Evolutionary conservation across 2,329 filamentous ascomycete genomes (phyloP), one percentile per base, ranked within the genome.

Genomic region (Aaosphaeria pasadenensis): DNA sequence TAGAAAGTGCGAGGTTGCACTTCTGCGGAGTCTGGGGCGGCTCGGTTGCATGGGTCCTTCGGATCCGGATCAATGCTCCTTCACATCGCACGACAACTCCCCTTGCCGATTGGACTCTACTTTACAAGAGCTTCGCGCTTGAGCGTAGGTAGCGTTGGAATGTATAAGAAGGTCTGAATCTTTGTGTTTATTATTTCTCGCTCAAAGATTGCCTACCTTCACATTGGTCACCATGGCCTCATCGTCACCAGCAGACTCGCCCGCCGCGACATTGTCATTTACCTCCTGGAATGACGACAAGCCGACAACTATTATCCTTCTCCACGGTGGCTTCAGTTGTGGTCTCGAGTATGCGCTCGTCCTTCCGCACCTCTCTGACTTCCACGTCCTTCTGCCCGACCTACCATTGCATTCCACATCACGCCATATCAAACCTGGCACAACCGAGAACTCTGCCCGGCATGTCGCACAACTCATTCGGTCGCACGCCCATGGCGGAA

Each of bases 381-480:
- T 51, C 44, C 41, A 55, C 36, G 11, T 51, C 38, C 11, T 52
- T 29, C 13, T 50, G 30, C 45, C 49, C 44, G 52, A 55, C 35
- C 50, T 52, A n/a, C 49, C 49, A 35, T 50, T 45, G 17, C 52
- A 54, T 42, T 52, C 49, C 7, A 24, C 32, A 31, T 54, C 52
- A 6, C 45, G 33, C 17, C 2, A 45, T 7, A 54, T 52, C n/a
- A 32, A 43, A 11, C 52, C 52, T n/a, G 50, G 47, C 46, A 50
- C 42, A 43, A 24, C 48, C 36, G 17, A 44, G 28, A 52, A 45
- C 43, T 45, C 52, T 31, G n/a, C 29, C 17, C n/a, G 30, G 11
- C 17, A 11, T 6, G 17, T 56, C 44, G 6, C 45, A 2, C 42
- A 48, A 30, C 49, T 53, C 44, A 48, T 52, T 44, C 43, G 30